Evolutionary conservation across 1,284 basidiomycete species (phyloP).

Genomic region (Apiotrichum gracile): DNA sequence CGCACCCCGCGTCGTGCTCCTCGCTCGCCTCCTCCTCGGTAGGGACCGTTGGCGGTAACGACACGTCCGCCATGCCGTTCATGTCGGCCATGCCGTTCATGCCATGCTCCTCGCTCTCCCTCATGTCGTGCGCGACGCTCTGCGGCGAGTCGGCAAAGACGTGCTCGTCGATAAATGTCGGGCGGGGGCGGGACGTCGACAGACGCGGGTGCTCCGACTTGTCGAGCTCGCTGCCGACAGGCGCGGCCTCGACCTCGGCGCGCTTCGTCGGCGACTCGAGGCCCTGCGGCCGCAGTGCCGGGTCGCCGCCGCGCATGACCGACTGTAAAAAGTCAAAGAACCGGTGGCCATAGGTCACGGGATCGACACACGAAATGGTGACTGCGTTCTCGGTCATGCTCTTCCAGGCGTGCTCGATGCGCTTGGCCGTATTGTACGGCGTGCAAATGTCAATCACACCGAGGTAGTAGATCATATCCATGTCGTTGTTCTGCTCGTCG

Average conservation of each 20-base stretch:
- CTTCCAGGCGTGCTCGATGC: slow-evolving; percentile 87
- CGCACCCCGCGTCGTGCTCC: not conserved
- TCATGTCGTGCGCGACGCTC: not conserved
- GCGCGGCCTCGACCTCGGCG: not conserved
- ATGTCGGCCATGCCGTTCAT: not conserved
- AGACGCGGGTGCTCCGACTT: not conserved
- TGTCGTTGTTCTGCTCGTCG: slow-evolving; percentile 67
- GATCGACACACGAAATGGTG: slow-evolving; percentile 86
- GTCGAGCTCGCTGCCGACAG: not conserved
- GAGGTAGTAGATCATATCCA: slow-evolving; percentile 85
- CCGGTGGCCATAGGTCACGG: slow-evolving; percentile 73
- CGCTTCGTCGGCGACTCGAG: slow-evolving; percentile 15
- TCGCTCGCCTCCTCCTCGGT: slow-evolving; percentile 6
- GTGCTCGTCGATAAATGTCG: not conserved
- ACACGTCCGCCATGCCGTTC: no score
- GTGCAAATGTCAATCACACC: slow-evolving; percentile 93
- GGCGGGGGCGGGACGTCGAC: not conserved
- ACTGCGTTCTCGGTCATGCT: slow-evolving; percentile 78
- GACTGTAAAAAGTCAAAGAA: slow-evolving; percentile 84
- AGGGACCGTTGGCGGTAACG: not conserved
- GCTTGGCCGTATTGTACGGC: slow-evolving; percentile 74
- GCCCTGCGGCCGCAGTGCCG: slow-evolving; percentile 31
- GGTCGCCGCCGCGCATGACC: slow-evolving; percentile 72
- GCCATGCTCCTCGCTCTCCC: not conserved
- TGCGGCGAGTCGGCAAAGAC: not conserved